Percentiles rank a stretch among this genome's conserved stretches.
phyloP scores from a whole-genome alignment of 2,329 filamentous ascomycete species.

The Mollisia scopiformis region DNA sequence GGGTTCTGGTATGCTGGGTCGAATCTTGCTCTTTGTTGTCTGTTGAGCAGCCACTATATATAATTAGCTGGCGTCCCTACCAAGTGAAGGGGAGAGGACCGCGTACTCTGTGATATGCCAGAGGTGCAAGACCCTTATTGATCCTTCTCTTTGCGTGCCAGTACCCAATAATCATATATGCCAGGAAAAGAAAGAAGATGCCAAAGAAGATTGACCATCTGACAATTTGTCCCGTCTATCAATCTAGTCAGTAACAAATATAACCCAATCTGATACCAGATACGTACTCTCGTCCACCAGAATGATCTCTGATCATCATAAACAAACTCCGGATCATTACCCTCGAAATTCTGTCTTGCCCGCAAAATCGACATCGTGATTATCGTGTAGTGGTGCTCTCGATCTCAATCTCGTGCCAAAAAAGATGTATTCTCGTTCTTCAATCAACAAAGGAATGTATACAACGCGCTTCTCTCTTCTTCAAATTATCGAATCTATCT shows the following conservation, averaged over 20 bases:
- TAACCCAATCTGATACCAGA: neutral
- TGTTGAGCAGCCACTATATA: slow-evolving; percentile 36
- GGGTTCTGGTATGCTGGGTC: slow-evolving; percentile 51
- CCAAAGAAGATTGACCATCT: slow-evolving; percentile 72
- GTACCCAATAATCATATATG: slow-evolving; percentile 70
- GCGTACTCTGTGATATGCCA: slow-evolving; percentile 71
- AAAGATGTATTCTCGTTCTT: neutral
- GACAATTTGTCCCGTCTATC: slow-evolving; percentile 45
- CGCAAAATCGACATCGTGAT: slow-evolving; percentile 16
- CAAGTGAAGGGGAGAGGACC: neutral
- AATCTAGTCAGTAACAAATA: neutral
- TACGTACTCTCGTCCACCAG: slow-evolving; percentile 44
- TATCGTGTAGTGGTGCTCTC: neutral
- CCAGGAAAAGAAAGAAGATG: slow-evolving; percentile 59
- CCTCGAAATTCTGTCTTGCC: slow-evolving; percentile 19
- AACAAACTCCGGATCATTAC: slow-evolving; percentile 16
- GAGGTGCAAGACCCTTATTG: slow-evolving; percentile 64
- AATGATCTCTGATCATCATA: slow-evolving; percentile 39
- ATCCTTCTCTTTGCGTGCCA: slow-evolving; percentile 70
- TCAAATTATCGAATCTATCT: slow-evolving; percentile 15
- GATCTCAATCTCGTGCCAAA: neutral
- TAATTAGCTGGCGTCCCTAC: slow-evolving; percentile 19
- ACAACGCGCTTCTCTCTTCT: too few relatives aligned
- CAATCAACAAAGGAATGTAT: neutral
- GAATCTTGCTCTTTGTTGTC: slow-evolving; percentile 32